Conservation (phyloP, 495 filamentous ascomycete species). For the Saxophila tyrrhenica region DNA sequence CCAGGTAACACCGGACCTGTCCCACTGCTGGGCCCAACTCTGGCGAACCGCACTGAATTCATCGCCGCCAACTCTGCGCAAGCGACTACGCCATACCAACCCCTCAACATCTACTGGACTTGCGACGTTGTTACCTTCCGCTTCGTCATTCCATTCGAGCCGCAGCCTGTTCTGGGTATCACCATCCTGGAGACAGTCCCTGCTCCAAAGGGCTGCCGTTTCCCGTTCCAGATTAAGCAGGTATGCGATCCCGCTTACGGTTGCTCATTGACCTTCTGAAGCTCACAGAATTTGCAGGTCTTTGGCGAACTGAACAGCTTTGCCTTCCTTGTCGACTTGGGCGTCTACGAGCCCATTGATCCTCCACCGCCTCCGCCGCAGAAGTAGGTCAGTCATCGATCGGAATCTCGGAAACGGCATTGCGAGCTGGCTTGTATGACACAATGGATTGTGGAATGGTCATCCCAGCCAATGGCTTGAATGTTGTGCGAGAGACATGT, state of each 20-base stretch:
- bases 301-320: not conserved
- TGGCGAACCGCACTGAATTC: not conserved
- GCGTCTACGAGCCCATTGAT: not conserved
- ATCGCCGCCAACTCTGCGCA: not conserved
- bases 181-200: not conserved
- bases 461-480: too few relatives aligned
- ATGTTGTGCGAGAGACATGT: too few relatives aligned
- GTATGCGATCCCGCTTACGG: not conserved
- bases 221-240: not conserved
- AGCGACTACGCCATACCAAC: not conserved
- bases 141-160: not conserved
- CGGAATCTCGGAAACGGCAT: too few relatives aligned
- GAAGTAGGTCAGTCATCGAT: too few relatives aligned
- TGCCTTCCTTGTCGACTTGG: not conserved
- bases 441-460: too few relatives aligned
- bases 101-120: slow-evolving; percentile 1
- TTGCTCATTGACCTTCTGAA: not conserved
- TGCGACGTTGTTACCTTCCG: not conserved
- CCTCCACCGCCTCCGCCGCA: not conserved
- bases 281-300: not conserved
- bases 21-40: not conserved
- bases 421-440: too few relatives aligned
- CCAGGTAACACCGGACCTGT: not conserved
- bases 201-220: not conserved
- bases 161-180: not conserved